These are phyloP conservation scores for Ampelocalamus luodianensis DNA, from an alignment of 176 grass and related monocot species.

Conservation along the genomic window DNA sequence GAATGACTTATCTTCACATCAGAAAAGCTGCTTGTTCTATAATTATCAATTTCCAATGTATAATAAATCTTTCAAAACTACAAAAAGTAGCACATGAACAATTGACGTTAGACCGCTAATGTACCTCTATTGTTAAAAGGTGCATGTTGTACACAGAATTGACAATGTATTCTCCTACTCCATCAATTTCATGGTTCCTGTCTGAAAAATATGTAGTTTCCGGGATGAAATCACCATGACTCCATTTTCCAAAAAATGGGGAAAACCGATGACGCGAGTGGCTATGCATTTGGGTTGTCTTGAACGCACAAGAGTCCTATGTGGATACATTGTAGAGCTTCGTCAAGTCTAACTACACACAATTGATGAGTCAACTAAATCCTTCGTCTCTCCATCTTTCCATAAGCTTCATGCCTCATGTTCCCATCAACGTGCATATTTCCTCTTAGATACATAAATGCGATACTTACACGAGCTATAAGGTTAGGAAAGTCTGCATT, in stretches of 20 bases:
- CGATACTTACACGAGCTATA: not conserved
- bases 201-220: slow-evolving; percentile 27
- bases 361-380: slow-evolving; percentile 32
- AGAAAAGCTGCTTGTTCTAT: no score
- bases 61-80: no score
- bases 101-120: not conserved
- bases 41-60: no score
- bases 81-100: not conserved
- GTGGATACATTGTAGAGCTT: slow-evolving; percentile 39
- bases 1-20: no score
- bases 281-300: slow-evolving; percentile 21
- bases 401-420: slow-evolving; percentile 24
- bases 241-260: slow-evolving; percentile 32
- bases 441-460: not conserved
- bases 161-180: no score
- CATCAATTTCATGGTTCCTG: not conserved
- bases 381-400: slow-evolving; percentile 26
- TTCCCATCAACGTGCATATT: not conserved
- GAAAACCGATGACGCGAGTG: slow-evolving; percentile 31
- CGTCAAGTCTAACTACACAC: not conserved
- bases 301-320: not conserved
- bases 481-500: not conserved
- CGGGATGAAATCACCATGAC: slow-evolving; percentile 5
- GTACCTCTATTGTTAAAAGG: not conserved
- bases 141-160: not conserved